Percentiles rank a stretch among this genome's conserved stretches.
Conservation (phyloP, 768 basidiomycete genomes). For the Lyophyllum atratum region DNA sequence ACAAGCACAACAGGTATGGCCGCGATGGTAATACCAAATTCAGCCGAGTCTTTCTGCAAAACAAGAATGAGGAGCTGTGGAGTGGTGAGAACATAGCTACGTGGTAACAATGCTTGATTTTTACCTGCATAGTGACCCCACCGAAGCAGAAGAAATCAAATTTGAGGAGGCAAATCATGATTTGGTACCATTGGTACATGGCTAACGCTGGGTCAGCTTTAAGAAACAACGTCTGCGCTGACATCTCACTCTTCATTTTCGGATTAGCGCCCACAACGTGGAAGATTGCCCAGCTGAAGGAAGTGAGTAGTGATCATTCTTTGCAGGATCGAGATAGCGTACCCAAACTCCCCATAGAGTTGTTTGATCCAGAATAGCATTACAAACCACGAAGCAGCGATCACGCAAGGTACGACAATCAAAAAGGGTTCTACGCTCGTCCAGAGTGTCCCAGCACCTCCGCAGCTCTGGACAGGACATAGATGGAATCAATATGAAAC, state of each 20-base stretch:
- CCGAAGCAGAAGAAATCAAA: constrained; percentile 89
- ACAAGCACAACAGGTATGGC: constrained; percentile 80
- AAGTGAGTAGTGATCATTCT: constrained; percentile 5
- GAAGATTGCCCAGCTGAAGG: constrained; percentile 82
- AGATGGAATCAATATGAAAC: neutral
- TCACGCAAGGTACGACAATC: constrained; percentile 71
- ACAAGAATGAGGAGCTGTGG: constrained; percentile 82
- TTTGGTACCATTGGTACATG: constrained; percentile 89
- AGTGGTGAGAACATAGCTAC: neutral
- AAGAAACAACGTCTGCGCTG: neutral
- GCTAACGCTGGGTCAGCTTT: constrained; percentile 39
- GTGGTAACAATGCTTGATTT: neutral
- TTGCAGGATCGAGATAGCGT: constrained; percentile 25
- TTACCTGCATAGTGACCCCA: constrained; percentile 87
- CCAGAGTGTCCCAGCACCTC: constrained; percentile 60
- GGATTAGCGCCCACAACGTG: constrained; percentile 87
- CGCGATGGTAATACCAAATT: constrained; percentile 81
- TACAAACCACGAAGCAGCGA: constrained; percentile 64
- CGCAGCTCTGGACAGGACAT: constrained; percentile 40
- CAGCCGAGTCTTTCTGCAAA: constrained; percentile 59
- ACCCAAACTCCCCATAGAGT: constrained; percentile 86
- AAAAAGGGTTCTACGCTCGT: constrained; percentile 61
- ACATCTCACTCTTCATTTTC: constrained; percentile 70
- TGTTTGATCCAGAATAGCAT: constrained; percentile 70
- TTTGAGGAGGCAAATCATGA: constrained; percentile 85